Conservation (phyloP, 2,329 filamentous ascomycete species). For the Epichloe baconii region DNA sequence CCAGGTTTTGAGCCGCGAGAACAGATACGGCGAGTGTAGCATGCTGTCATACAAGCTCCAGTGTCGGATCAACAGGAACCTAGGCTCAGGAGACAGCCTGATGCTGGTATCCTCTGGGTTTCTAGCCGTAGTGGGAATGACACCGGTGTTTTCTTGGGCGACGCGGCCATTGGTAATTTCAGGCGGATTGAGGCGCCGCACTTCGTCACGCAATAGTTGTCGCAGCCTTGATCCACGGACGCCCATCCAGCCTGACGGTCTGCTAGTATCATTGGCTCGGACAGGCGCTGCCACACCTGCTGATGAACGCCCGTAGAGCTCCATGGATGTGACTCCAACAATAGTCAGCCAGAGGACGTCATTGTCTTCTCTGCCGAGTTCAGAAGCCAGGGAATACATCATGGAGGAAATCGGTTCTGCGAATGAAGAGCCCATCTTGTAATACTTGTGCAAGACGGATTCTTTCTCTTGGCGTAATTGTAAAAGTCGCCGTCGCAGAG, state of each 20-base stretch:
- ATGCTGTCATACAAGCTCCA: constrained; percentile 98
- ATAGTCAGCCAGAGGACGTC: constrained; percentile 91
- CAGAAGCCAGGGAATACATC: constrained; percentile 86
- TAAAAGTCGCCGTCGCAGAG: constrained; percentile 59
- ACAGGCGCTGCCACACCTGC: constrained; percentile 58
- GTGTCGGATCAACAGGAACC: constrained; percentile 82
- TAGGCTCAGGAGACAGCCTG: constrained; percentile 81
- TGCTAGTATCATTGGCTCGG: constrained; percentile 40
- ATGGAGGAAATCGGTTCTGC: constrained; percentile 91
- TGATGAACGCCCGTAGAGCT: constrained; percentile 77
- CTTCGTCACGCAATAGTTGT: constrained; percentile 81
- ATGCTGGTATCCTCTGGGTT: constrained; percentile 89
- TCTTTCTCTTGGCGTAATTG: constrained; percentile 69
- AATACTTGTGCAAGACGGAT: constrained; percentile 64
- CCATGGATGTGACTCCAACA: constrained; percentile 86
- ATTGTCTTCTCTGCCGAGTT: constrained; percentile 92
- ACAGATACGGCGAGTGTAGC: constrained; percentile 92
- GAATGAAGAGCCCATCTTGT: constrained; percentile 76
- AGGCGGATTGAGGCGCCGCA: constrained; percentile 80
- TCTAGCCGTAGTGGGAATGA: constrained; percentile 77
- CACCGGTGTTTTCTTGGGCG: constrained; percentile 55
- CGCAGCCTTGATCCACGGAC: constrained; percentile 72
- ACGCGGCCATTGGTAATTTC: constrained; percentile 49
- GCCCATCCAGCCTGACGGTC: constrained; percentile 63
- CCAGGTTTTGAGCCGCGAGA: constrained; percentile 87